phyloP scores from a whole-genome alignment of 495 filamentous ascomycete species.

The Bacidia gigantensis region DNA sequence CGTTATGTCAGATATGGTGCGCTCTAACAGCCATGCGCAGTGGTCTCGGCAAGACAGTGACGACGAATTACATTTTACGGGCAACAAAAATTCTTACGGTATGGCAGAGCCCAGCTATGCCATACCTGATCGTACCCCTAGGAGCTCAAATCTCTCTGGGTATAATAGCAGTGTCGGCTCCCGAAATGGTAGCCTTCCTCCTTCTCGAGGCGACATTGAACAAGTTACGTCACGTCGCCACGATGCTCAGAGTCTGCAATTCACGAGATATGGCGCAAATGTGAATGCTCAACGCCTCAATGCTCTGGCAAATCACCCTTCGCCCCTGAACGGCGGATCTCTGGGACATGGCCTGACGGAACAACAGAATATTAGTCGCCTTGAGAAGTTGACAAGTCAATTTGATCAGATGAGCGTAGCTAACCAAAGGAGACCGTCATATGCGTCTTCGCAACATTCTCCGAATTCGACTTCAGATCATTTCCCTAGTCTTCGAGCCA shows the following conservation, averaged over 20 bases:
- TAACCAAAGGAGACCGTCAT: slow-evolving; percentile 9
- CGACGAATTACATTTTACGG: slow-evolving; percentile 13
- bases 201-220: slow-evolving; percentile 26
- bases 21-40: slow-evolving; percentile 3
- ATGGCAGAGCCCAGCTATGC: slow-evolving; percentile 6
- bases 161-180: slow-evolving; percentile 23
- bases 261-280: slow-evolving; percentile 4
- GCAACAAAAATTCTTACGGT: slow-evolving; percentile 10
- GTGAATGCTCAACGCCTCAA: slow-evolving; percentile 10
- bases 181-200: slow-evolving; percentile 27
- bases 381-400: slow-evolving; percentile 11
- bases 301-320: not conserved
- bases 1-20: slow-evolving; percentile 9
- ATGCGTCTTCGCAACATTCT: slow-evolving; percentile 7
- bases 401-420: slow-evolving; percentile 13
- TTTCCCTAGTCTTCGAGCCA: not conserved
- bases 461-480: not conserved
- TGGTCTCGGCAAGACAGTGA: slow-evolving; percentile 17
- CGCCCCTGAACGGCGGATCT: not conserved
- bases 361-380: slow-evolving; percentile 4
- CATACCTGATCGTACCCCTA: slow-evolving; percentile 8
- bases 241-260: slow-evolving; percentile 8
- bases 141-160: slow-evolving; percentile 15
- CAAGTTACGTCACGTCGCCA: slow-evolving; percentile 10
- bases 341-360: not conserved